These are phyloP conservation scores for Clavispora fructus DNA, from an alignment of 805 yeast genomes.

Conservation along the genomic window DNA sequence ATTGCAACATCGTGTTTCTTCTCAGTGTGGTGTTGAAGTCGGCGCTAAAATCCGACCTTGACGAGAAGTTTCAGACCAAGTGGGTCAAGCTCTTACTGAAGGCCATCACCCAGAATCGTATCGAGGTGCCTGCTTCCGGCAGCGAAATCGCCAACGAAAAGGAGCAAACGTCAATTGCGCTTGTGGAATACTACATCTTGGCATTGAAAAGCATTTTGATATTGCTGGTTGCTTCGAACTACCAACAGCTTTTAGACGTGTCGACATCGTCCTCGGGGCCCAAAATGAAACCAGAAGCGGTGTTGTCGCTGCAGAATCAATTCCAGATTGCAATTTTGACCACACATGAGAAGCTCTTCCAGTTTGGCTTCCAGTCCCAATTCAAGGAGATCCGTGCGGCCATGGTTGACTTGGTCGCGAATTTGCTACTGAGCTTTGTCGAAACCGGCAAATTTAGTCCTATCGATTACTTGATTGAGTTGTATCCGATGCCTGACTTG, in stretches of 20 bases:
- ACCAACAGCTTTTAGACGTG: slow-evolving; percentile 31
- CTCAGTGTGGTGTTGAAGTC: slow-evolving; percentile 27
- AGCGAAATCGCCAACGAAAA: neutral
- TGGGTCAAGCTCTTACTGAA: slow-evolving; percentile 29
- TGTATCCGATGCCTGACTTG: slow-evolving; percentile 26
- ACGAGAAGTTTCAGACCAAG: slow-evolving; percentile 36
- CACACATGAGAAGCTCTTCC: slow-evolving; percentile 25
- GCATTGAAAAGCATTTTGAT: slow-evolving; percentile 28
- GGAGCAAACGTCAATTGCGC: slow-evolving; percentile 17
- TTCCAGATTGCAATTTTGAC: slow-evolving; percentile 27
- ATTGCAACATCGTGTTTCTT: slow-evolving; percentile 25
- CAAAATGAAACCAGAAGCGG: slow-evolving; percentile 37
- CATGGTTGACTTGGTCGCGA: slow-evolving; percentile 30
- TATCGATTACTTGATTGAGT: slow-evolving; percentile 27
- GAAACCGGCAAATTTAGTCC: slow-evolving; percentile 35
- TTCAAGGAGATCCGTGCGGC: slow-evolving; percentile 34
- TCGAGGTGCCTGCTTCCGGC: slow-evolving; percentile 6
- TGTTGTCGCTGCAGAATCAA: slow-evolving; percentile 36
- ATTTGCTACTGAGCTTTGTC: slow-evolving; percentile 31
- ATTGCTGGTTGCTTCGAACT: slow-evolving; percentile 30
- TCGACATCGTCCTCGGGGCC: slow-evolving; percentile 35
- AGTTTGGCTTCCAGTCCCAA: slow-evolving; percentile 27
- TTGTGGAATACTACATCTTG: slow-evolving; percentile 28
- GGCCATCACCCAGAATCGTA: slow-evolving; percentile 16
- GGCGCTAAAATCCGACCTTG: slow-evolving; percentile 34